Evolutionary conservation across 2,329 filamentous ascomycete species (phyloP).

Genomic region (Cucurbitaria berberidis): DNA sequence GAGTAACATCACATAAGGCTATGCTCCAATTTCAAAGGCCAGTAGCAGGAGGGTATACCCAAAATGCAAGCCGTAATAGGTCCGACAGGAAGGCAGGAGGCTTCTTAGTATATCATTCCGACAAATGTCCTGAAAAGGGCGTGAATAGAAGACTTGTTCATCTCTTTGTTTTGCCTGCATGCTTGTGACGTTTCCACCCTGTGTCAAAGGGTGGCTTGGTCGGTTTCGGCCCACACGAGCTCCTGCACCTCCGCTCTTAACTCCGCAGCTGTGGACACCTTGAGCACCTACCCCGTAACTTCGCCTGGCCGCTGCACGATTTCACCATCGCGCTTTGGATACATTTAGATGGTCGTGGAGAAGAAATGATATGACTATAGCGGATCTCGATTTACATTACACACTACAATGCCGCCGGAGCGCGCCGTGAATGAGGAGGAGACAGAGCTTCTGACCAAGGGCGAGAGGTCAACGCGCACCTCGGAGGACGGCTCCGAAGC

Average conservation of each 20-base stretch:
- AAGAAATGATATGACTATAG: constrained; percentile 25
- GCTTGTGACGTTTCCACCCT: constrained; percentile 13
- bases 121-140: constrained; percentile 19
- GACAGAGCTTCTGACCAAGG: constrained; percentile 52
- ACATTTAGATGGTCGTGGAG: not conserved
- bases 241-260: constrained; percentile 35
- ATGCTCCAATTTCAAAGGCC: not conserved
- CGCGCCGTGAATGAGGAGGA: constrained; percentile 51
- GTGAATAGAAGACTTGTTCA: constrained; percentile 33
- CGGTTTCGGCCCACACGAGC: constrained; percentile 36
- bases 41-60: not conserved
- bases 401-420: constrained; percentile 42
- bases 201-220: constrained; percentile 36
- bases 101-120: constrained; percentile 10
- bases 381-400: constrained; percentile 1
- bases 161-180: constrained; percentile 32
- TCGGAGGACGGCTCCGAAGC: constrained; percentile 51
- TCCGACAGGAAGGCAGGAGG: not conserved
- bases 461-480: constrained; percentile 36
- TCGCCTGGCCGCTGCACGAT: constrained; percentile 4
- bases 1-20: not conserved
- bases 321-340: not conserved
- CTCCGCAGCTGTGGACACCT: constrained; percentile 30
- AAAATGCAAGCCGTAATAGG: not conserved
- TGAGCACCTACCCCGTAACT: constrained; percentile 8